phyloP scores from a whole-genome alignment of 1,284 basidiomycete genomes.

The Moesziomyces globuligerus region DNA sequence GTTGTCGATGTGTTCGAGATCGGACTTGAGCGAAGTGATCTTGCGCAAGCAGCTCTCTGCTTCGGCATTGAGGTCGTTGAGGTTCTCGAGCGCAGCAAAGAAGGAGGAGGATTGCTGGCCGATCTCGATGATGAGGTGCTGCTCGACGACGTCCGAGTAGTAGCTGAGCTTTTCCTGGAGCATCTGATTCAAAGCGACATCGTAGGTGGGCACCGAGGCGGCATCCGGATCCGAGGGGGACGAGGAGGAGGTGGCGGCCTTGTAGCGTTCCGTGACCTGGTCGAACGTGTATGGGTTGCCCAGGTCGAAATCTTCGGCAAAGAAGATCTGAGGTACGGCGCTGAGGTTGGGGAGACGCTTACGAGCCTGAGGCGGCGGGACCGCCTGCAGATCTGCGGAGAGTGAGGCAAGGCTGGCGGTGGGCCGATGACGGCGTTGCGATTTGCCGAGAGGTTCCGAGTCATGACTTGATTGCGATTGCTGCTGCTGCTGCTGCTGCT shows the following conservation, averaged over 20 bases:
- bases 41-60: conserved; percentile 82
- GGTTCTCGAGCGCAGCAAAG: conserved; percentile 92
- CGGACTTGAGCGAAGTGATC: conserved; percentile 77
- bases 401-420: conserved; percentile 35
- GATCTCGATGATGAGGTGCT: conserved; percentile 93
- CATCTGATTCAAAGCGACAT: conserved; percentile 70
- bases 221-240: conserved; percentile 18
- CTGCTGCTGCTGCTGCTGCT: conserved; percentile 19
- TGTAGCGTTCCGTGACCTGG: conserved; percentile 76
- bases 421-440: conserved; percentile 17
- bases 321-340: conserved; percentile 80
- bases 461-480: conserved; percentile 17
- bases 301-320: conserved; percentile 82
- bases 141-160: conserved; percentile 92
- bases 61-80: conserved; percentile 90
- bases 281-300: conserved; percentile 84
- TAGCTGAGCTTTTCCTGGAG: conserved; percentile 91
- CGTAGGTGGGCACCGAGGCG: conserved; percentile 40
- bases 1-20: conserved; percentile 81
- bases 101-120: conserved; percentile 89
- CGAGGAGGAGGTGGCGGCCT: conserved; percentile 20
- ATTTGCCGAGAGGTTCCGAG: conserved; percentile 25
- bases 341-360: conserved; percentile 72
- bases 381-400: conserved; percentile 39
- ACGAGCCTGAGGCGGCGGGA: conserved; percentile 29